Base-by-base conservation (phyloP, 768 basidiomycete genomes). In the Russula foetens region DNA sequence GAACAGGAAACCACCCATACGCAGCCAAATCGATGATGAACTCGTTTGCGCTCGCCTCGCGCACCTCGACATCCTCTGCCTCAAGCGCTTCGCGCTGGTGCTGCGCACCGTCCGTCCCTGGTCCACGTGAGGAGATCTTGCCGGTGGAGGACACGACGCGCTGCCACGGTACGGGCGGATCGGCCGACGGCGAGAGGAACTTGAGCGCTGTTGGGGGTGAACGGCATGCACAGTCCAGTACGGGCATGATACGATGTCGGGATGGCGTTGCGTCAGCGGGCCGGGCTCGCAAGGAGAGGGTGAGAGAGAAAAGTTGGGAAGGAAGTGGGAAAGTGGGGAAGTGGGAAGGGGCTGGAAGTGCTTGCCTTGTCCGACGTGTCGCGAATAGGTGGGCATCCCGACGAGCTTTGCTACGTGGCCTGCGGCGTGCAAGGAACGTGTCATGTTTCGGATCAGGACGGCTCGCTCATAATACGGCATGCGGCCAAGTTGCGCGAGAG, bases 41-140 rank as follows among this genome's bases (percentile, higher is more conserved):
- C 50, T 80, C 84, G 28, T 81, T 86, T 49, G 80, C 84, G 29
- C 81, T 86, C 12, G 75, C 78, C 2, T 72, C 74, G 3, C 69
- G 77, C 21, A 95, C 91, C 53, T 89, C 83, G n/a, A 95, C 81
- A 4, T 89, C 91, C 71, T 95, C 93, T 0, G 82, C 84, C 59
- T 85, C 82, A 15, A 97, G 79, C 2, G 79, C 84, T n/a, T 86
- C 84, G 19, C 83, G 76, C 69, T 97, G 93, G 1, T 83, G 75
- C 47, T 80, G 80, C 0, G 92, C 92, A 2, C 91, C 92, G 43
- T 81, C 75, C 3, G 93, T 93, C 3, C 85, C 88, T 4, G 92
- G 90, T 0, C 89, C 92, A 46, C 93, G 80, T 7, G 90, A 92
- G 1, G 91, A 91, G 64, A 90, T 88, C 1, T 77, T 73, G 1